A percentile compares a stretch with the other conserved stretches of the same genome.
Evolutionary conservation across 768 basidiomycete species (phyloP).

Genomic region (Kwoniella sp.): DNA sequence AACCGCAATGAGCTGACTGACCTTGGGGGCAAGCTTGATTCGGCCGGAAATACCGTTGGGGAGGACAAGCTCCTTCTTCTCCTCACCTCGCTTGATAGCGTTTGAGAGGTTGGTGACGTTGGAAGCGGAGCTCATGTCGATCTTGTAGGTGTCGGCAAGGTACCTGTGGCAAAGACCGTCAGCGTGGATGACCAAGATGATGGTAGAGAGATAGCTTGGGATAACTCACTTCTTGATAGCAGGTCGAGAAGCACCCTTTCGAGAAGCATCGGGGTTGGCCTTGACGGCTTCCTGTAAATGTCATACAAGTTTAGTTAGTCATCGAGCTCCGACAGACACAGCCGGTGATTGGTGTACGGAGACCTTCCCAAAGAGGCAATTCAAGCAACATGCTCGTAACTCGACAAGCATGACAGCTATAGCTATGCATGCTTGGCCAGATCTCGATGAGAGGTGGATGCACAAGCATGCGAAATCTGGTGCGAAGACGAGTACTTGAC

Average conservation of each 20-base stretch:
- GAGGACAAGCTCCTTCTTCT: slow-evolving; percentile 78
- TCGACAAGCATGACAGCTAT: slow-evolving; percentile 4
- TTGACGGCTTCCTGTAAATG: slow-evolving; percentile 70
- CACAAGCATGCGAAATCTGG: background rate
- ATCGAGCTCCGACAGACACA: background rate
- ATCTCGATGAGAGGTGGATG: slow-evolving; percentile 15
- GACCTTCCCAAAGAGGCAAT: slow-evolving; percentile 40
- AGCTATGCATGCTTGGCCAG: slow-evolving; percentile 10
- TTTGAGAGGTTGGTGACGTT: slow-evolving; percentile 77
- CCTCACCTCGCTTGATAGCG: slow-evolving; percentile 78
- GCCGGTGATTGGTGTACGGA: slow-evolving; percentile 2
- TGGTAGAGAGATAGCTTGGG: background rate
- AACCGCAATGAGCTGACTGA: slow-evolving; percentile 19
- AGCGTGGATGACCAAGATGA: background rate
- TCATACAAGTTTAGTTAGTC: slow-evolving; percentile 20
- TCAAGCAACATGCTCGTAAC: slow-evolving; percentile 4
- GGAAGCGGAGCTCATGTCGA: slow-evolving; percentile 73
- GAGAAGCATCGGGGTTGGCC: slow-evolving; percentile 67
- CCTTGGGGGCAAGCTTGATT: slow-evolving; percentile 55
- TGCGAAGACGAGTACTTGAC: background rate
- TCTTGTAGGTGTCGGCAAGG: slow-evolving; percentile 78
- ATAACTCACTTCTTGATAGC: slow-evolving; percentile 74
- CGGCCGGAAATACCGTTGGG: slow-evolving; percentile 72
- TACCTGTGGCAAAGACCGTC: slow-evolving; percentile 61
- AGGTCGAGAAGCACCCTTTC: slow-evolving; percentile 72